Conservation (phyloP, 202 grass and related monocot genomes). For the Eragrostis tef region DNA sequence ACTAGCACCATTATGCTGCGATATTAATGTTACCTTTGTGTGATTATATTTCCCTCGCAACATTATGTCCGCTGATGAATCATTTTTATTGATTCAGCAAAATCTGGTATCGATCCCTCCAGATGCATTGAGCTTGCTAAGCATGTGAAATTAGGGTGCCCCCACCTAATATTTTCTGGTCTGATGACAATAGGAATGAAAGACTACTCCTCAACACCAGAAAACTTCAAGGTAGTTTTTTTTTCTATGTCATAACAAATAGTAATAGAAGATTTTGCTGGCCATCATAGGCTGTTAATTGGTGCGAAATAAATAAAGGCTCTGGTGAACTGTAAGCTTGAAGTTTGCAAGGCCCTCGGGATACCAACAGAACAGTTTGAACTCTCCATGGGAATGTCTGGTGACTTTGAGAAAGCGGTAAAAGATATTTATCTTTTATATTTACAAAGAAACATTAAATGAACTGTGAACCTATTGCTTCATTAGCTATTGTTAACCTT, state of each 20-base stretch:
- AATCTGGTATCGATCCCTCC: constrained; percentile 83
- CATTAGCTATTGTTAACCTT: constrained; percentile 6
- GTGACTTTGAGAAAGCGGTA: constrained; percentile 90
- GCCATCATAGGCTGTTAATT: constrained; percentile 1
- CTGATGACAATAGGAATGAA: constrained; percentile 93
- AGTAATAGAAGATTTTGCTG: neutral
- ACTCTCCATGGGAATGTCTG: constrained; percentile 96
- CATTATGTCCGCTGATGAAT: neutral
- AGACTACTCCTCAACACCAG: constrained; percentile 78
- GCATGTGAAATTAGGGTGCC: constrained; percentile 74
- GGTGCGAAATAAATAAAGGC: constrained; percentile 43
- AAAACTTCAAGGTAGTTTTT: constrained; percentile 62
- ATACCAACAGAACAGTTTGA: constrained; percentile 65
- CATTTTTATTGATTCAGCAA: constrained; percentile 61
- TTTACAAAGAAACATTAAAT: neutral
- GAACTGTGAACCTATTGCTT: neutral
- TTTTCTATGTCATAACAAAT: constrained; percentile 1
- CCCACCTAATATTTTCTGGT: constrained; percentile 79
- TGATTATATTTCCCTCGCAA: constrained; percentile 6
- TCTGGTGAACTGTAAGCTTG: constrained; percentile 61
- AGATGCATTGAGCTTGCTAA: constrained; percentile 71
- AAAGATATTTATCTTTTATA: constrained; percentile 14
- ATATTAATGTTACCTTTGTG: neutral
- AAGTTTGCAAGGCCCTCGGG: constrained; percentile 66
- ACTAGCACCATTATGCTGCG: neutral